Base-by-base conservation (phyloP, 2,329 filamentous ascomycete species). In the Immersiporthe knoxdaviesiana region DNA sequence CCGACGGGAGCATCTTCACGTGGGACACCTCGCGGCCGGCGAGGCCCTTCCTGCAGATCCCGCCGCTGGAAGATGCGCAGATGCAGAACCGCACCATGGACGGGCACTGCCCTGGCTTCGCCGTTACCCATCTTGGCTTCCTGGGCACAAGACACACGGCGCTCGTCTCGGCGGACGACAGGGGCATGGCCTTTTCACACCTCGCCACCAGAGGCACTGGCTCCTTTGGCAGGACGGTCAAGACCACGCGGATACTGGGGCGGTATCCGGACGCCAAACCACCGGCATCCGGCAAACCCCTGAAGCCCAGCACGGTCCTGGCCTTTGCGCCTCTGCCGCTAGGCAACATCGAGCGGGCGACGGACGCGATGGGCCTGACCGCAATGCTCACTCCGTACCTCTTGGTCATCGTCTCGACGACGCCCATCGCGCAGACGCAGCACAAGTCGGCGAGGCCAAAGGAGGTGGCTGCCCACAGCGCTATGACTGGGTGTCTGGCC, bases 121-220 rank as follows among this genome's bases (percentile, higher is more conserved):
- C 92, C 3, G 88, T 99, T 59, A 89, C 96, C 8, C 94, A 99
- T 79, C 81, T 99, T n/a, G 96, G 95, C 0, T 99, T 99, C 77
- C 84, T 99, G 7, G 96, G 95, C 10, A 97, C 93, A 3, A 87
- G 97, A 70, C 94, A 96, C 75, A 99, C 96, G 18, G 96, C 97
- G 3, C 84, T 99, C 6, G 94, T 98, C 14, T 99, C 96, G 4
- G 96, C 96, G 2, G 94, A 99, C 79, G 92, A 97, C 75, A 89
- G 89, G 63, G 96, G 97, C 27, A 99, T 99, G 97, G 95, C 96
- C 0, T 99, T 99, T 78, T 97, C 96, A 3, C 97, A 99, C 79
- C 86, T 99, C 12, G 97, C 96, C 12, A 97, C 93, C 12, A 87
- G 97, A 74, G 97, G 96, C 1, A 91, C 97, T 50, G 96, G 96